A percentile compares a stretch with the other conserved stretches of the same genome.
Conservation (phyloP, 1,139 yeast species). For the Arxiozyma bovina region DNA sequence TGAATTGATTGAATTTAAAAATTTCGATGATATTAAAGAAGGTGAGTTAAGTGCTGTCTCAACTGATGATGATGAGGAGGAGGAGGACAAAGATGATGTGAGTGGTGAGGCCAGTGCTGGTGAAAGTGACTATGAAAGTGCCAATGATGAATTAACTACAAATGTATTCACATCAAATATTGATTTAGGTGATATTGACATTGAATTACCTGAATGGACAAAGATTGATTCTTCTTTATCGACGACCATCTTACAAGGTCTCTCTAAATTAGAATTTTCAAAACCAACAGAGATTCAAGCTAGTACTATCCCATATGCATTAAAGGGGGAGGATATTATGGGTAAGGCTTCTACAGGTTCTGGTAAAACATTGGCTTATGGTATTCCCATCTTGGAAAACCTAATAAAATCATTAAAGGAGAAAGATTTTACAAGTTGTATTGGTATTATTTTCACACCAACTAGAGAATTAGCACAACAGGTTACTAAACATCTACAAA, state of each 20-base stretch:
- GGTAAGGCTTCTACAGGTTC: slow-evolving; percentile 98
- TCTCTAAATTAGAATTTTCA: slow-evolving; percentile 48
- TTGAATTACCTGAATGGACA: slow-evolving; percentile 55
- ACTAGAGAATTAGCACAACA: slow-evolving; percentile 96
- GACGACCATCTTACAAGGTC: slow-evolving; percentile 48
- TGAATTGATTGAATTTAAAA: slow-evolving; percentile 21
- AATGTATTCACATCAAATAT: slow-evolving; percentile 26
- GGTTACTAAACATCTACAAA: slow-evolving; percentile 69
- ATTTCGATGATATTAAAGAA: slow-evolving; percentile 12
- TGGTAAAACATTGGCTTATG: slow-evolving; percentile 94
- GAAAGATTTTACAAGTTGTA: slow-evolving; percentile 35
- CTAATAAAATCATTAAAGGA: slow-evolving; percentile 31
- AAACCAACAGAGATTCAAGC: slow-evolving; percentile 81
- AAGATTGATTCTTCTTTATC: slow-evolving; percentile 35
- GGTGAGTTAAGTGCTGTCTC: slow-evolving; percentile 16
- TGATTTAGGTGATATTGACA: slow-evolving; percentile 24
- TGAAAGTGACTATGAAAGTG: slow-evolving; percentile 9
- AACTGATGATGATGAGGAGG: slow-evolving; percentile 21
- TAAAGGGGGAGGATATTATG: slow-evolving; percentile 68
- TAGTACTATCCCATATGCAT: slow-evolving; percentile 64
- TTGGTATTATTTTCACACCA: slow-evolving; percentile 83
- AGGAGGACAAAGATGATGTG: slow-evolving; percentile 7
- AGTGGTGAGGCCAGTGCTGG: slow-evolving; percentile 7
- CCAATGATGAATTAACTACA: slow-evolving; percentile 11
- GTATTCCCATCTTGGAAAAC: slow-evolving; percentile 82